Evolutionary conservation across 768 basidiomycete genomes (phyloP).

Genomic region (Lentinula aciculospora): DNA sequence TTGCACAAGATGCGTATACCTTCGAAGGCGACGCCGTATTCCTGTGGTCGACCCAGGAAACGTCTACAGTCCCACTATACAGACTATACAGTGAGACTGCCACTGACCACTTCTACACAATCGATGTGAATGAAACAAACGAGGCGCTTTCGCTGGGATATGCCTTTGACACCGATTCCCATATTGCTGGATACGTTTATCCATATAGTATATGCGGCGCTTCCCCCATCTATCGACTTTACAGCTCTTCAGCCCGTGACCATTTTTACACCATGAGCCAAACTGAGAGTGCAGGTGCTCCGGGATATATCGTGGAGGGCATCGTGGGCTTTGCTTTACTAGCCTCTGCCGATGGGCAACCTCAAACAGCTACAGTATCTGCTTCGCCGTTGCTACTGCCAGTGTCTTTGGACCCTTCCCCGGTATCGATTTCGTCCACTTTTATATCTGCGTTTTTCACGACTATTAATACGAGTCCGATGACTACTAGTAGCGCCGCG

Average conservation of each 20-base stretch:
- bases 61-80: background rate
- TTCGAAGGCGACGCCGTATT: constrained; percentile 1
- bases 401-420: background rate
- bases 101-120: constrained; percentile 1
- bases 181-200: background rate
- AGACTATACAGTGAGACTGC: background rate
- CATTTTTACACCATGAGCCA: background rate
- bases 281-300: background rate
- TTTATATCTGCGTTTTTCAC: background rate
- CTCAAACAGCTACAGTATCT: background rate
- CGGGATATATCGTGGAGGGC: background rate
- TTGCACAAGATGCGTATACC: background rate
- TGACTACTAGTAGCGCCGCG: background rate
- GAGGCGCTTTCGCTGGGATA: background rate
- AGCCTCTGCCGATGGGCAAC: background rate
- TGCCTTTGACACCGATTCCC: background rate
- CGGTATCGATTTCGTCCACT: background rate
- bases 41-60: background rate
- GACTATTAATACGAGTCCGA: background rate
- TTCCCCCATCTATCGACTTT: background rate
- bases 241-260: background rate
- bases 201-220: background rate
- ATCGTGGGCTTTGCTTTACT: background rate
- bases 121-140: background rate
- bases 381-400: background rate